Evolutionary conservation across 2,329 filamentous ascomycete genomes (phyloP).

Genomic region (Fusarium verrucosum): DNA sequence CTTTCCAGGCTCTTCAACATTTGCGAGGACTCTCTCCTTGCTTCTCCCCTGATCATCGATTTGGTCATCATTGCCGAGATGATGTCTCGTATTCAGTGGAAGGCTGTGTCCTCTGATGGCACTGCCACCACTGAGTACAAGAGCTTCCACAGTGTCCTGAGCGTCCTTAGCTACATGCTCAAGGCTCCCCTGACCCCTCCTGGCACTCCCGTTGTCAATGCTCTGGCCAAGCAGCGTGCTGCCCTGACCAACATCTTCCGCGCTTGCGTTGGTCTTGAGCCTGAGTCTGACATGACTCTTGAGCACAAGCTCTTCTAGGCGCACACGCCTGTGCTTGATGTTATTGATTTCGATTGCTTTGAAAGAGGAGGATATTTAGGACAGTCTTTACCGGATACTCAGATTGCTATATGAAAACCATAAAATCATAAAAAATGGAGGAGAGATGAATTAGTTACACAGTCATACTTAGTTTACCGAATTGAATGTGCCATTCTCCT

Average conservation of each 20-base stretch:
- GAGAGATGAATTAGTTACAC: slow-evolving; percentile 33
- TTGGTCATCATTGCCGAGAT: slow-evolving; percentile 92
- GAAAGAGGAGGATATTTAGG: slow-evolving; percentile 5
- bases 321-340: background rate
- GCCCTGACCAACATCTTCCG: slow-evolving; percentile 98
- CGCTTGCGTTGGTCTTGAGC: slow-evolving; percentile 94
- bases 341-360: background rate
- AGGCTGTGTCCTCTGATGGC: slow-evolving; percentile 64
- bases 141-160: slow-evolving; percentile 96
- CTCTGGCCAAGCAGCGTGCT: slow-evolving; percentile 93
- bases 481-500: slow-evolving; percentile 40
- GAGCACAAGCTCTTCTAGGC: slow-evolving; percentile 94
- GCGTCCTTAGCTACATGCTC: slow-evolving; percentile 98
- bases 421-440: slow-evolving; percentile 15
- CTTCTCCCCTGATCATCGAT: slow-evolving; percentile 96
- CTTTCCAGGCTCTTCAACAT: slow-evolving; percentile 89
- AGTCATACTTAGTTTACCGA: slow-evolving; percentile 32
- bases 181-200: slow-evolving; percentile 93
- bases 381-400: slow-evolving; percentile 31
- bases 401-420: slow-evolving; percentile 1
- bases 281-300: slow-evolving; percentile 98
- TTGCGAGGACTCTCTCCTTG: slow-evolving; percentile 96
- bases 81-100: slow-evolving; percentile 99
- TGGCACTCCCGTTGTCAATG: slow-evolving; percentile 94
- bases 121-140: slow-evolving; percentile 74